These are phyloP conservation scores for Persicaria tinctoria DNA, from an alignment of 148 eudicot species.

Conservation along the genomic window DNA sequence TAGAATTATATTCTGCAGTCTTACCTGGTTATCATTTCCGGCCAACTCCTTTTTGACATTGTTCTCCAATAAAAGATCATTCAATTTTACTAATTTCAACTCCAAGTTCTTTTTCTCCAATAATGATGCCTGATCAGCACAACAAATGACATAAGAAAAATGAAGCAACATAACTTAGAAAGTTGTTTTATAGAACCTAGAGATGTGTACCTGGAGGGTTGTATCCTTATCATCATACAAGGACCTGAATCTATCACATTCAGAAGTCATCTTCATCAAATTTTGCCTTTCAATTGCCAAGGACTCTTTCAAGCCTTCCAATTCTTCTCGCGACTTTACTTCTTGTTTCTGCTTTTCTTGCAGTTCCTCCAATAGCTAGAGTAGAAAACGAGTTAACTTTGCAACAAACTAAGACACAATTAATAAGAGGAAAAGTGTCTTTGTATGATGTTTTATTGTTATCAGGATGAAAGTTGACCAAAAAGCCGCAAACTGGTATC, in stretches of 20 bases:
- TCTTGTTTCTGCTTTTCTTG: slow-evolving; percentile 63
- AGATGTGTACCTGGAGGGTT: slow-evolving; percentile 54
- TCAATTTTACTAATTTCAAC: slow-evolving; percentile 45
- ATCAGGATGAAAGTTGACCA: not conserved
- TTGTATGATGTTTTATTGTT: not conserved
- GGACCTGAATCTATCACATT: slow-evolving; percentile 45
- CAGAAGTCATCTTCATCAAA: slow-evolving; percentile 38
- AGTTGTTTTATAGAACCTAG: not conserved
- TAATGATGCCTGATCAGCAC: slow-evolving; percentile 42
- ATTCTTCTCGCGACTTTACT: slow-evolving; percentile 50
- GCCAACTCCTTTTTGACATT: slow-evolving; percentile 51
- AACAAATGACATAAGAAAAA: slow-evolving; percentile 3
- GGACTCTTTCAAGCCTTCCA: slow-evolving; percentile 49
- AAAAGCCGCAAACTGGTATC: too few species aligned
- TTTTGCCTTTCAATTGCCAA: slow-evolving; percentile 45
- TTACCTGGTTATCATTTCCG: slow-evolving; percentile 73
- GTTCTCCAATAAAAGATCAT: slow-evolving; percentile 37
- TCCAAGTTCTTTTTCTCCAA: slow-evolving; percentile 68
- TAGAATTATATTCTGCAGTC: not conserved
- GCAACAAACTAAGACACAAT: too few species aligned
- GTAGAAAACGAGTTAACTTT: not conserved
- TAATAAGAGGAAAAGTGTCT: too few species aligned
- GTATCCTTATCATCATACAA: slow-evolving; percentile 64
- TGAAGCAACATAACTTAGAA: not conserved
- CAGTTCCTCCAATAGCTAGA: slow-evolving; percentile 63